These are phyloP conservation scores for Priceomyces carsonii DNA, from an alignment of 805 yeast genomes.

Conservation along the genomic window DNA sequence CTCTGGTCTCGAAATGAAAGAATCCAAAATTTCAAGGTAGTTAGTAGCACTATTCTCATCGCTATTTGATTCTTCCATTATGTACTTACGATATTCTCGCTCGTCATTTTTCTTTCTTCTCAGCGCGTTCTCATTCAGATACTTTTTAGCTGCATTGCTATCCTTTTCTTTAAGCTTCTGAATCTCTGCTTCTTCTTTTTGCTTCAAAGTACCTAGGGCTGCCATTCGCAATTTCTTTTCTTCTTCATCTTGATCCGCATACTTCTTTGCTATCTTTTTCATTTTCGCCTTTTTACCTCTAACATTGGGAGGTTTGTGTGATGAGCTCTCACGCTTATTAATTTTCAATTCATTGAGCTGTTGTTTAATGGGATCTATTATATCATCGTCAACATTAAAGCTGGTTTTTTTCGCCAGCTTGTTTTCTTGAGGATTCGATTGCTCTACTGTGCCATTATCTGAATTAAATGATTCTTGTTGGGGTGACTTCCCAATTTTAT, in stretches of 20 bases:
- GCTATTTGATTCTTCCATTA: slow-evolving; percentile 33
- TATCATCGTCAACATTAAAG: slow-evolving; percentile 10
- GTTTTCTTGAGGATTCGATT: background rate
- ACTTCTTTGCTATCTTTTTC: slow-evolving; percentile 80
- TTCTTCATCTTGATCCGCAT: slow-evolving; percentile 90
- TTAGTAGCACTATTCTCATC: slow-evolving; percentile 30
- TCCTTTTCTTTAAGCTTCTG: slow-evolving; percentile 14
- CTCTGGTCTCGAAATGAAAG: slow-evolving; percentile 45
- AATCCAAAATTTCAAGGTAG: slow-evolving; percentile 46
- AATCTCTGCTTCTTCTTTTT: slow-evolving; percentile 33
- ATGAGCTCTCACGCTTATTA: slow-evolving; percentile 6
- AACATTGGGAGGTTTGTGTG: slow-evolving; percentile 40
- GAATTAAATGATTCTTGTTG: too few species aligned
- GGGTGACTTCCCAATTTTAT: background rate
- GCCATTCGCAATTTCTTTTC: slow-evolving; percentile 76
- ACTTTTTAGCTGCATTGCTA: slow-evolving; percentile 20
- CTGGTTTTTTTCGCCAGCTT: slow-evolving; percentile 1
- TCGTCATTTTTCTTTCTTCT: slow-evolving; percentile 47
- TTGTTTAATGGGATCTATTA: slow-evolving; percentile 12
- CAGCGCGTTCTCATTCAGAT: slow-evolving; percentile 34
- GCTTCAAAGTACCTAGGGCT: slow-evolving; percentile 80
- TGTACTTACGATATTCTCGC: slow-evolving; percentile 45
- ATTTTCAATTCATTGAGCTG: slow-evolving; percentile 10
- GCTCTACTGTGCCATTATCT: too few species aligned
- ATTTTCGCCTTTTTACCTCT: slow-evolving; percentile 86